Base-by-base conservation (phyloP, 2,329 filamentous ascomycete species). In the Alternaria burnsii region DNA sequence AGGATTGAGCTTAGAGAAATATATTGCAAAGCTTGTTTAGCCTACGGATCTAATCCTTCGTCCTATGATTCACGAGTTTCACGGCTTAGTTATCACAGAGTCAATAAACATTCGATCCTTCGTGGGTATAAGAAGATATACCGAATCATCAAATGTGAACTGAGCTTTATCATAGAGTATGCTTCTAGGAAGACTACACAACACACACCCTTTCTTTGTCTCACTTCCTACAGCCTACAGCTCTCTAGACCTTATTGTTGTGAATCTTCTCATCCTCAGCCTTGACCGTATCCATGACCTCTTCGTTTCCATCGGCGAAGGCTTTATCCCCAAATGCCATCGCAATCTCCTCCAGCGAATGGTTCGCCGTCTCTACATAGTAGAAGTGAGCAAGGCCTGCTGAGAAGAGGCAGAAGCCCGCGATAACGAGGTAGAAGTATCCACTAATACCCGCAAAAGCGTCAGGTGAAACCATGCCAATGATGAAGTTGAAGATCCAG, bases 381-480 rank as follows among this genome's bases (percentile, higher is more conserved):
- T 80, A 81, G 51, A 79, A 81, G 41, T 80, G 69, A 1, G 73
- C 71, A 18, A 81, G 81, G 3, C 50, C 38, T 2, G 50, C 50
- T 3, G 50, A 52, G 38, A 52, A 32, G 12, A 52, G 50, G 26
- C 50, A 52, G 18, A 52, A 52, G 1, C 77, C 76, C 5, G 77
- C 80, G 53, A 82, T 81, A 28, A 82, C 67, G 2, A 81, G 58
- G 58, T 82, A 82, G 58, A 78, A 81, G 63, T 81, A 81, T 4
- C 79, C 79, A n/a, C 75, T 76, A 0, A 32, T 32, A 32, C 30
- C 30, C 3, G 74, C 70, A 56, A 82, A 82, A 12, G 80, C 79
- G 52, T 80, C 78, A 0, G 80, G 79, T 0, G 80, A 79, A 5
- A 79, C 77, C 79, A 82, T 81, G 34, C 75, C 75, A 30, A 77